phyloP scores from a whole-genome alignment of 768 basidiomycete species.

The Crepidotus variabilis region DNA sequence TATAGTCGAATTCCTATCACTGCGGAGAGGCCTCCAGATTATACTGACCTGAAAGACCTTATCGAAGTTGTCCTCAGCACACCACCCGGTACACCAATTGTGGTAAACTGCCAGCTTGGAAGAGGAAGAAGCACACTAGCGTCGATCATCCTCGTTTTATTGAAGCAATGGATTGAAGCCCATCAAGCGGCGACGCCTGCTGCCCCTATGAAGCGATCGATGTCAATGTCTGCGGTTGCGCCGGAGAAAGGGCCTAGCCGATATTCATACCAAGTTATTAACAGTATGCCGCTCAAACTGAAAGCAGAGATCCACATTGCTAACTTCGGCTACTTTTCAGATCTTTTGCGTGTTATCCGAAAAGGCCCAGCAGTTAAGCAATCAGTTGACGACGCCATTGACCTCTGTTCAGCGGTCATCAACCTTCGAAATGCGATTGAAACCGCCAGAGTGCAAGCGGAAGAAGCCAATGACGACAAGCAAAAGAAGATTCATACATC shows the following conservation, averaged over 20 bases:
- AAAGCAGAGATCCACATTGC: background rate
- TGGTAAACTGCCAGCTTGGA: slow-evolving; percentile 95
- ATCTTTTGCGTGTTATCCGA: slow-evolving; percentile 80
- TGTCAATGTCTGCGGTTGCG: slow-evolving; percentile 42
- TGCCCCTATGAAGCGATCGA: slow-evolving; percentile 36
- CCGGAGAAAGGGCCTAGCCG: slow-evolving; percentile 34
- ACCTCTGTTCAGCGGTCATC: slow-evolving; percentile 77
- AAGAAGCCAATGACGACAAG: slow-evolving; percentile 70
- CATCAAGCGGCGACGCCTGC: slow-evolving; percentile 33
- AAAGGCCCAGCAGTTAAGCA: slow-evolving; percentile 85
- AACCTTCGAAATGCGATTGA: slow-evolving; percentile 91
- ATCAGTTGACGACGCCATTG: slow-evolving; percentile 83
- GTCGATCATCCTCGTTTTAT: slow-evolving; percentile 80
- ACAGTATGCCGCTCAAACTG: slow-evolving; percentile 53
- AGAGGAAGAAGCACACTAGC: slow-evolving; percentile 88
- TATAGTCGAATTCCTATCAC: slow-evolving; percentile 92
- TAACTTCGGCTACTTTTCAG: slow-evolving; percentile 31
- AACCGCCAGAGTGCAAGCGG: slow-evolving; percentile 70
- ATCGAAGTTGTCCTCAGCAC: slow-evolving; percentile 75
- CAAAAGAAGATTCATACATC: slow-evolving; percentile 65
- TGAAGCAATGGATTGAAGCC: slow-evolving; percentile 75
- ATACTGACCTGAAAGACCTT: slow-evolving; percentile 68
- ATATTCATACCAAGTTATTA: slow-evolving; percentile 83
- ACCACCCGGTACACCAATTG: slow-evolving; percentile 70
- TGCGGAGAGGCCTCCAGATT: slow-evolving; percentile 79